These are phyloP conservation scores for Candida oleophila DNA, from an alignment of 805 yeast species.

Conservation along the genomic window DNA sequence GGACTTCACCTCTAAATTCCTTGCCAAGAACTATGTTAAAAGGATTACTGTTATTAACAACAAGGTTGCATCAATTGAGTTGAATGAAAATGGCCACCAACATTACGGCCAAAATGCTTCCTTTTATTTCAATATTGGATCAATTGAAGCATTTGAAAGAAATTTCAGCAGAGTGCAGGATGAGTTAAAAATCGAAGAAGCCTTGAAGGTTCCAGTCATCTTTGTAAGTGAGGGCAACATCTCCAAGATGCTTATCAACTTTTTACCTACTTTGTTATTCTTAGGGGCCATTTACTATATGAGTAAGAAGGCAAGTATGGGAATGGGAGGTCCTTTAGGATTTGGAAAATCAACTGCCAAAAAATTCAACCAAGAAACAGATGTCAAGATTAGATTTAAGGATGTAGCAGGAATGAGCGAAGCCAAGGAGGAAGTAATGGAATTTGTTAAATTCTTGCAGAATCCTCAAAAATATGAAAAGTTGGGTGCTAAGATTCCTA, in stretches of 20 bases:
- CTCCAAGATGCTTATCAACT: conserved; percentile 61
- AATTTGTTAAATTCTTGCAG: conserved; percentile 90
- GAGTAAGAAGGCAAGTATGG: conserved; percentile 65
- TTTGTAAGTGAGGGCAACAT: conserved; percentile 73
- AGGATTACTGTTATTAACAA: conserved; percentile 76
- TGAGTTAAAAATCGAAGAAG: conserved; percentile 58
- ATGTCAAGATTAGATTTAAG: conserved; percentile 80
- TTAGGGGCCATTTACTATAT: conserved; percentile 87
- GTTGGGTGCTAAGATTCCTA: conserved; percentile 95
- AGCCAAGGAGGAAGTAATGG: conserved; percentile 97
- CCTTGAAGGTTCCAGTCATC: conserved; percentile 75
- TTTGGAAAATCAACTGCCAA: conserved; percentile 92
- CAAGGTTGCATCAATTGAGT: conserved; percentile 66
- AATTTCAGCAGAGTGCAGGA: conserved; percentile 75
- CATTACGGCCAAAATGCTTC: conserved; percentile 36
- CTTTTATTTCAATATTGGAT: conserved; percentile 75
- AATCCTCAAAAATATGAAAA: conserved; percentile 87
- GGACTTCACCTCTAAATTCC: conserved; percentile 73
- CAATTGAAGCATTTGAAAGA: conserved; percentile 83
- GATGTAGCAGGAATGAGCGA: conserved; percentile 98
- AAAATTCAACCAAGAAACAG: conserved; percentile 86
- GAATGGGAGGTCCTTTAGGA: conserved; percentile 76
- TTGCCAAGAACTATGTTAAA: conserved; percentile 76
- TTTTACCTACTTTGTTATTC: conserved; percentile 85
- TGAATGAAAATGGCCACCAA: conserved; percentile 60